Percentiles rank a stretch among this genome's conserved stretches.
Evolutionary conservation across 1,284 basidiomycete genomes (phyloP).

Genomic region (Cronartium ribicola): DNA sequence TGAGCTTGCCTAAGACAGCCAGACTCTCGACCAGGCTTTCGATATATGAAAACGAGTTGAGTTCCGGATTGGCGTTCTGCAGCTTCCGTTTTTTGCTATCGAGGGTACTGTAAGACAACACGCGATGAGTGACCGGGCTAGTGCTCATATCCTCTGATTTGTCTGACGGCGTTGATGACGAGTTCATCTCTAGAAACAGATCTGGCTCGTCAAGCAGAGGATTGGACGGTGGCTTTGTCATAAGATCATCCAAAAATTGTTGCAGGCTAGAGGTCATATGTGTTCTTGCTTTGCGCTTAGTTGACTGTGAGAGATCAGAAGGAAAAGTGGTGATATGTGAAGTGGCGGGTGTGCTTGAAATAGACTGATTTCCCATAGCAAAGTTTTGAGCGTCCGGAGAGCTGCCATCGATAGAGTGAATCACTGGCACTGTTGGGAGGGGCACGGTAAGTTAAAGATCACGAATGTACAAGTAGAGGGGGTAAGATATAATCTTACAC

Average conservation of each 20-base stretch:
- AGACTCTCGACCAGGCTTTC: slow-evolving; percentile 90
- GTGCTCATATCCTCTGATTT: slow-evolving; percentile 34
- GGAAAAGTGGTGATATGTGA: slow-evolving; percentile 32
- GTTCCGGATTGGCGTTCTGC: slow-evolving; percentile 66
- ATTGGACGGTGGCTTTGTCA: slow-evolving; percentile 69
- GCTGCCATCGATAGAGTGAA: slow-evolving; percentile 47
- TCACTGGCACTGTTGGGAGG: slow-evolving; percentile 52
- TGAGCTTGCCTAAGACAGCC: slow-evolving; percentile 81
- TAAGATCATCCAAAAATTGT: slow-evolving; percentile 67
- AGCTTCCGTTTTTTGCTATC: slow-evolving; percentile 19
- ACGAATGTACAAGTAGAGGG: slow-evolving; percentile 6
- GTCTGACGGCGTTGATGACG: slow-evolving; percentile 42
- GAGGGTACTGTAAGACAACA: background rate
- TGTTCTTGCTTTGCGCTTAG: background rate
- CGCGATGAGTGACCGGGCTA: slow-evolving; percentile 18
- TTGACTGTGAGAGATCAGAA: background rate
- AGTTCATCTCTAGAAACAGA: slow-evolving; percentile 43
- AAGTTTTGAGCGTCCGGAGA: slow-evolving; percentile 29
- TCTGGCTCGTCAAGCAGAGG: slow-evolving; percentile 65
- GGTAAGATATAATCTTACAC: slow-evolving; percentile 57
- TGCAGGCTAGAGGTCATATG: slow-evolving; percentile 43
- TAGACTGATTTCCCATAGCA: slow-evolving; percentile 11
- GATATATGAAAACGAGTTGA: slow-evolving; percentile 88
- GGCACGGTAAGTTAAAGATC: slow-evolving; percentile 6
- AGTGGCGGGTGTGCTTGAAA: slow-evolving; percentile 26